A percentile compares a stretch with the other conserved stretches of the same genome.
These are phyloP conservation scores for Mycena polygramma DNA, from an alignment of 768 basidiomycete species.

Conservation along the genomic window DNA sequence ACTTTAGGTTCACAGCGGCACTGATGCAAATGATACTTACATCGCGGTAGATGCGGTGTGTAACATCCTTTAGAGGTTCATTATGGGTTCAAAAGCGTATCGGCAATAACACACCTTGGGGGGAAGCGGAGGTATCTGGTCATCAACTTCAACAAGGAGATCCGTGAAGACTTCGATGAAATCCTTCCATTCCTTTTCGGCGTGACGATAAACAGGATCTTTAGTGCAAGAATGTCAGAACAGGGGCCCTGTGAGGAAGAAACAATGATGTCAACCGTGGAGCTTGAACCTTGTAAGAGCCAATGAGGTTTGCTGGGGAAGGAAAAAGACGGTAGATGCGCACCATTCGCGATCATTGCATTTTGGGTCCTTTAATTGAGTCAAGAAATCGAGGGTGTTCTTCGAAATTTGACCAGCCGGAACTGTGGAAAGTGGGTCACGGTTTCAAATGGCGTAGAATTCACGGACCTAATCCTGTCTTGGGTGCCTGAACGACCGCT, in stretches of 20 bases:
- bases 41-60: constrained; percentile 94
- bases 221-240: constrained; percentile 9
- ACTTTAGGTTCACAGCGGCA: background rate
- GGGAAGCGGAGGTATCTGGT: constrained; percentile 89
- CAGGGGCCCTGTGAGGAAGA: background rate
- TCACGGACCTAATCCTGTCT: constrained; percentile 78
- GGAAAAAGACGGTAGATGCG: constrained; percentile 29
- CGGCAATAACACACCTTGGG: constrained; percentile 55
- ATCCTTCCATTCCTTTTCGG: constrained; percentile 90
- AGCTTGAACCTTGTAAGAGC: constrained; percentile 79
- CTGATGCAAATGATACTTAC: constrained; percentile 53
- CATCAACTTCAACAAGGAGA: constrained; percentile 77
- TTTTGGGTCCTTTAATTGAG: constrained; percentile 75
- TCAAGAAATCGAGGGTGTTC: constrained; percentile 87
- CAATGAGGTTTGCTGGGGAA: background rate
- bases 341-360: constrained; percentile 91
- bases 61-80: constrained; percentile 69
- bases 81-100: background rate
- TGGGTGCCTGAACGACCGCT: constrained; percentile 83
- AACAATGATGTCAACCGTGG: constrained; percentile 62
- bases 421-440: constrained; percentile 56
- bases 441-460: background rate
- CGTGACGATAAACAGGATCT: constrained; percentile 86
- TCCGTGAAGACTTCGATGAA: constrained; percentile 69
- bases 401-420: constrained; percentile 88